A percentile compares a stretch with the other conserved stretches of the same genome.
Evolutionary conservation across 495 filamentous ascomycete genomes (phyloP).

Genomic region (Pseudotulostoma volvatum): DNA sequence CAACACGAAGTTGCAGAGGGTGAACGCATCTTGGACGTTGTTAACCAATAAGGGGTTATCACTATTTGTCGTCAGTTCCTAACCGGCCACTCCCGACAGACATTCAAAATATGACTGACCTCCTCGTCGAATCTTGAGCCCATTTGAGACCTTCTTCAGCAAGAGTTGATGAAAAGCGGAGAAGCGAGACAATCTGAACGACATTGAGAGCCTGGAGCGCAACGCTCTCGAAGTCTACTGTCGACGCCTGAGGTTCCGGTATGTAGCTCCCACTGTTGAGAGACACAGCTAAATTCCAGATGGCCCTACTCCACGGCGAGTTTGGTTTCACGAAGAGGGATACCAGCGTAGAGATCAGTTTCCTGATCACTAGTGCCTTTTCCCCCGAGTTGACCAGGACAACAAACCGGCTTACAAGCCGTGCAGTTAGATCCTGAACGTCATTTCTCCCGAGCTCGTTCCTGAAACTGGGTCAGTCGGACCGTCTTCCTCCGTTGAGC

Average conservation of each 20-base stretch:
- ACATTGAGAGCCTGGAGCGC: conserved; percentile 35
- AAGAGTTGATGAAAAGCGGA: conserved; percentile 58
- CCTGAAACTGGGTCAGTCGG: conserved; percentile 22
- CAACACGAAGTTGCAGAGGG: conserved; percentile 23
- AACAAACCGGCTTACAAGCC: conserved; percentile 52
- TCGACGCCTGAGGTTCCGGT: conserved; percentile 32
- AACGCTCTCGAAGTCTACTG: conserved; percentile 26
- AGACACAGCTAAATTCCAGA: conserved; percentile 56
- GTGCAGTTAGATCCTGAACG: conserved; percentile 45
- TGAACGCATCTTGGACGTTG: conserved; percentile 24
- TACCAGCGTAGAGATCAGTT: conserved; percentile 69
- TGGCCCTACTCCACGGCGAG: too few species aligned
- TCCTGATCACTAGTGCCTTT: conserved; percentile 52
- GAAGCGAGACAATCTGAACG: conserved; percentile 37
- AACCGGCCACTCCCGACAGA: too few species aligned
- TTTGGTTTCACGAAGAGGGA: conserved; percentile 65
- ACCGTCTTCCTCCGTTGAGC: background rate
- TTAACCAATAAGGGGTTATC: conserved; percentile 11
- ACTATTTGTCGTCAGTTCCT: conserved; percentile 1
- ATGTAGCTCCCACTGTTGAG: conserved; percentile 40
- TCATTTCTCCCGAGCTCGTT: conserved; percentile 44
- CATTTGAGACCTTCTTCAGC: conserved; percentile 58
- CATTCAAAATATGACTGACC: conserved; percentile 22
- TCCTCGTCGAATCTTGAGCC: conserved; percentile 9
- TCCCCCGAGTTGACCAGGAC: conserved; percentile 40